A percentile compares a stretch with the other conserved stretches of the same genome.
These are phyloP conservation scores for Veloporphyrellus conicus DNA, from an alignment of 1,284 basidiomycete species.

Conservation along the genomic window DNA sequence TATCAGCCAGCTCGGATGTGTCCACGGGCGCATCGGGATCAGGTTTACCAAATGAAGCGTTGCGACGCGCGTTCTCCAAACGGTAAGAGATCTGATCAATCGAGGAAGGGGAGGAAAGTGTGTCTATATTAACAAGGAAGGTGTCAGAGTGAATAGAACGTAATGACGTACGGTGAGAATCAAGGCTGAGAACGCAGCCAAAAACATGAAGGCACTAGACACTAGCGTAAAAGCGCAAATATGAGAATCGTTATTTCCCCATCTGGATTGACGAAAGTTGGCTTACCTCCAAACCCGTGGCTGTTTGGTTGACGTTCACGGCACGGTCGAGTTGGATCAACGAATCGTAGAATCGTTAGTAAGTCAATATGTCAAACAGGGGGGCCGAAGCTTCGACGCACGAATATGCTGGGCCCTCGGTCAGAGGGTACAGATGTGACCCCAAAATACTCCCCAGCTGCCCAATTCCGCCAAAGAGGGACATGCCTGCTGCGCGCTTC, in stretches of 20 bases:
- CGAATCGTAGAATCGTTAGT: too few species aligned
- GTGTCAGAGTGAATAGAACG: background rate
- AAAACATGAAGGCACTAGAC: conserved; percentile 53
- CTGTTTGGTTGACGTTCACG: conserved; percentile 6
- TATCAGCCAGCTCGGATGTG: conserved; percentile 63
- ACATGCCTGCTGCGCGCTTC: conserved; percentile 70
- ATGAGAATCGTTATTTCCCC: background rate
- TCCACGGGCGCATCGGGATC: conserved; percentile 51
- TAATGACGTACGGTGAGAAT: conserved; percentile 47
- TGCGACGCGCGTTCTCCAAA: conserved; percentile 54
- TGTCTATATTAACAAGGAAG: background rate
- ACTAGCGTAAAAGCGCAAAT: conserved; percentile 32
- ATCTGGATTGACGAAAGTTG: background rate
- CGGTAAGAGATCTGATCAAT: conserved; percentile 54
- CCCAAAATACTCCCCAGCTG: conserved; percentile 70
- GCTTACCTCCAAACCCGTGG: conserved; percentile 27
- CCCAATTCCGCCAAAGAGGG: conserved; percentile 72
- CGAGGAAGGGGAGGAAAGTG: background rate
- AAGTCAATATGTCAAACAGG: background rate
- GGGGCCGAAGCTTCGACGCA: conserved; percentile 28
- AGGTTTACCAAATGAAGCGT: conserved; percentile 53
- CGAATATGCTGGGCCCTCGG: conserved; percentile 62
- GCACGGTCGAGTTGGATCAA: background rate
- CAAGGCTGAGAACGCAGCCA: conserved; percentile 51
- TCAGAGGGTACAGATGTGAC: conserved; percentile 64